A percentile compares a stretch with the other conserved stretches of the same genome.
phyloP scores from a whole-genome alignment of 2,329 filamentous ascomycete species.

The Colletotrichum theobromicola region DNA sequence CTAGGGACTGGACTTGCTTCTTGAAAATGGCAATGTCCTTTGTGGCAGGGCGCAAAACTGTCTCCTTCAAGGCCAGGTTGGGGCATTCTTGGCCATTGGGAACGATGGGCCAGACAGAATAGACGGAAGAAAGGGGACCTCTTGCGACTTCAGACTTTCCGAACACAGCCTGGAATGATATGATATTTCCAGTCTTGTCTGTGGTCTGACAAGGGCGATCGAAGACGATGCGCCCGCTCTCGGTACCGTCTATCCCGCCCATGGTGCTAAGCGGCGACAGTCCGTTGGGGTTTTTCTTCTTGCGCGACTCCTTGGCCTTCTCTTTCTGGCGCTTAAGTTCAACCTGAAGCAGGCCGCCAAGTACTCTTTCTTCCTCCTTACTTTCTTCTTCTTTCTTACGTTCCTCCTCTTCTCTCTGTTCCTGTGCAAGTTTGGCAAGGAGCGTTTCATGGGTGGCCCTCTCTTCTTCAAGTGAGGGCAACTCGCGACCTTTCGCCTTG shows the following conservation, averaged over 20 bases:
- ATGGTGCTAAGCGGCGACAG: slow-evolving; percentile 37
- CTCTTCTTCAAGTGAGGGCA: slow-evolving; percentile 90
- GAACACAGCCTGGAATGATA: slow-evolving; percentile 74
- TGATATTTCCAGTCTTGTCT: slow-evolving; percentile 65
- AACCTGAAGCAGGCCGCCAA: slow-evolving; percentile 74
- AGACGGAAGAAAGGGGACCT: slow-evolving; percentile 71
- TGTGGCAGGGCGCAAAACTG: slow-evolving; percentile 60
- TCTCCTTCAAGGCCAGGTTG: slow-evolving; percentile 77
- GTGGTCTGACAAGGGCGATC: slow-evolving; percentile 70
- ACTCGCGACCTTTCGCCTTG: slow-evolving; percentile 74
- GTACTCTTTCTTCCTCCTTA: slow-evolving; percentile 71
- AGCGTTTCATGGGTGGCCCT: slow-evolving; percentile 81
- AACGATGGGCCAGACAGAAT: slow-evolving; percentile 74
- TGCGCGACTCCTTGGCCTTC: slow-evolving; percentile 67
- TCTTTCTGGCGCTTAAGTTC: slow-evolving; percentile 72
- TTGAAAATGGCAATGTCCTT: slow-evolving; percentile 71
- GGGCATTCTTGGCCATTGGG: slow-evolving; percentile 59
- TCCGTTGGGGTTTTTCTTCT: slow-evolving; percentile 58
- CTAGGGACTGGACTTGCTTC: slow-evolving; percentile 76
- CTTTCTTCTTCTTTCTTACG: slow-evolving; percentile 60
- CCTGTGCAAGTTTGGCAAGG: slow-evolving; percentile 64
- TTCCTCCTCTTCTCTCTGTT: slow-evolving; percentile 58
- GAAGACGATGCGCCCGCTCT: slow-evolving; percentile 58
- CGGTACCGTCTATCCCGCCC: slow-evolving; percentile 35
- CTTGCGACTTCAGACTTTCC: slow-evolving; percentile 70